Evolutionary conservation across 331 rosid genomes (phyloP).

Genomic region (Spiraea crenata): DNA sequence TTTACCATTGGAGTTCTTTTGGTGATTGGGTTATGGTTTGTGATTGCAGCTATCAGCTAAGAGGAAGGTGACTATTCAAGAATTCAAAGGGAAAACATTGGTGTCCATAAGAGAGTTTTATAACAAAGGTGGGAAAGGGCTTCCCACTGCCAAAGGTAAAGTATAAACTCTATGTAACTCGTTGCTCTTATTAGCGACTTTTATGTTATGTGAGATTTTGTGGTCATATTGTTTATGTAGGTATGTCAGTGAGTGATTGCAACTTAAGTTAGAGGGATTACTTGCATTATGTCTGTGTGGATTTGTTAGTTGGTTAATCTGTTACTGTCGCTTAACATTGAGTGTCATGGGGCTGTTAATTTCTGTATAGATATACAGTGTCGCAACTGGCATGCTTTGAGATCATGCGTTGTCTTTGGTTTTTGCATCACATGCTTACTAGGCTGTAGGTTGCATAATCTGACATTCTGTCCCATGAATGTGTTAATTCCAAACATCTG

Average conservation of each 20-base stretch:
- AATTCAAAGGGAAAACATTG: conserved; percentile 75
- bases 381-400: no score
- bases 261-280: neutral
- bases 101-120: conserved; percentile 76
- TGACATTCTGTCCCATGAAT: neutral
- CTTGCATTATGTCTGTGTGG: neutral
- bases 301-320: conserved; percentile 2
- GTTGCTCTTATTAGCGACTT: neutral
- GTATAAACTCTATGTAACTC: neutral
- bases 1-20: neutral
- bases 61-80: conserved; percentile 84
- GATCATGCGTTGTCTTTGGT: neutral
- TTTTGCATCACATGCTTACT: neutral
- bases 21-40: neutral
- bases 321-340: neutral
- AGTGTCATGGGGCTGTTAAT: neutral
- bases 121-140: conserved; percentile 88
- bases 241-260: neutral
- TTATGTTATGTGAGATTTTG: neutral
- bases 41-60: conserved; percentile 54
- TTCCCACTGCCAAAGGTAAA: conserved; percentile 79
- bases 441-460: neutral
- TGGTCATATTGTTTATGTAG: neutral
- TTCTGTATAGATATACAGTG: no score
- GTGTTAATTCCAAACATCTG: neutral